Evolutionary conservation across 805 yeast genomes (phyloP).

Genomic region (Candida easanensis): DNA sequence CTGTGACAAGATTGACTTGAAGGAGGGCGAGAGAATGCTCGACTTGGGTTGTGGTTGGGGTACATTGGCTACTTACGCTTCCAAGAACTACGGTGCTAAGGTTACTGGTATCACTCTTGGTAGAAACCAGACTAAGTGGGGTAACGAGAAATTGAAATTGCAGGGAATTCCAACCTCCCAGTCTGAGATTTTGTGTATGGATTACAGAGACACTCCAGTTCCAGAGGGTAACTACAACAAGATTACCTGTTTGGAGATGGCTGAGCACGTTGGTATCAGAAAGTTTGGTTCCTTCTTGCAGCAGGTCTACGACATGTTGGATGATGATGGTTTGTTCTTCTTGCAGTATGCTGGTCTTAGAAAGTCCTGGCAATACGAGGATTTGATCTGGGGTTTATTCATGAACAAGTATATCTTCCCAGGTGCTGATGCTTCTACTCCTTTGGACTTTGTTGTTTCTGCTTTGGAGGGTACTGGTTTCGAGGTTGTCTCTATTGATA

Average conservation of each 20-base stretch:
- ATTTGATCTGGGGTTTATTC: constrained; percentile 89
- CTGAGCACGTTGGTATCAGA: constrained; percentile 93
- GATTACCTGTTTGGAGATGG: constrained; percentile 91
- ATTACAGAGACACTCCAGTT: constrained; percentile 86
- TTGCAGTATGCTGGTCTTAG: constrained; percentile 89
- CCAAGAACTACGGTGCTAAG: constrained; percentile 76
- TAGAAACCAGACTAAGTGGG: constrained; percentile 88
- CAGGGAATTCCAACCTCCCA: constrained; percentile 71
- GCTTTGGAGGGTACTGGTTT: constrained; percentile 81
- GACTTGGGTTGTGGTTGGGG: constrained; percentile 98
- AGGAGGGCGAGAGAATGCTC: constrained; percentile 69
- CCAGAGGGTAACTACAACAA: constrained; percentile 72
- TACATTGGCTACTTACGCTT: constrained; percentile 81
- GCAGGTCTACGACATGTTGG: constrained; percentile 84
- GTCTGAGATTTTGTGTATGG: constrained; percentile 75
- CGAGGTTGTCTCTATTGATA: constrained; percentile 79
- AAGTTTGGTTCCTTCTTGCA: constrained; percentile 70
- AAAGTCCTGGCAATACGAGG: constrained; percentile 93
- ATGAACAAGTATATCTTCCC: constrained; percentile 97
- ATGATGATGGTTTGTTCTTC: constrained; percentile 86
- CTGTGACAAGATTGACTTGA: constrained; percentile 78
- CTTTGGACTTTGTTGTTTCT: constrained; percentile 77
- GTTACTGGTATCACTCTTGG: constrained; percentile 92
- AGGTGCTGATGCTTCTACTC: constrained; percentile 96
- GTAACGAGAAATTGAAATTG: constrained; percentile 63